A percentile compares a stretch with the other conserved stretches of the same genome.
Conservation (phyloP, 495 filamentous ascomycete species). For the Aspergillus haitiensis region DNA sequence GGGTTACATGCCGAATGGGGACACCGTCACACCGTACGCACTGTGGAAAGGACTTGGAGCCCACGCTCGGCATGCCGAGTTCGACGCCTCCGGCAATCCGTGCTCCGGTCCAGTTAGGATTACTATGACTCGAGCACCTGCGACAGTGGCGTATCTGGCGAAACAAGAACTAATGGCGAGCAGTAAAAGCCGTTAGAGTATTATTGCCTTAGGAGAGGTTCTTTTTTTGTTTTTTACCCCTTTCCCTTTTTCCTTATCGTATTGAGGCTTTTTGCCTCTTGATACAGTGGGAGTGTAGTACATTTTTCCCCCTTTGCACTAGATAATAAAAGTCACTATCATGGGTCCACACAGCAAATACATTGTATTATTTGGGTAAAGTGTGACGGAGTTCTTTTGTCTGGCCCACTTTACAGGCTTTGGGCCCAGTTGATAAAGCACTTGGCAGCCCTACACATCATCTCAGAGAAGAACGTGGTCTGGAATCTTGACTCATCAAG, state of each 20-base stretch:
- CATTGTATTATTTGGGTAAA: neutral
- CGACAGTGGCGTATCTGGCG: neutral
- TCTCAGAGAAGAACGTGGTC: constrained; percentile 12
- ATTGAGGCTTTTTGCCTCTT: neutral
- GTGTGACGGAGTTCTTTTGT: neutral
- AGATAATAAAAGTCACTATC: neutral
- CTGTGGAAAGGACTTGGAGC: neutral
- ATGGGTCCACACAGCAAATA: too few species aligned
- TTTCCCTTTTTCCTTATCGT: neutral
- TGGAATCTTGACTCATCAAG: constrained; percentile 23
- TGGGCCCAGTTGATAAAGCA: constrained; percentile 18
- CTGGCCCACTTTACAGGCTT: constrained; percentile 23
- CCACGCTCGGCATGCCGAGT: constrained; percentile 24
- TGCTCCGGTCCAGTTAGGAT: neutral
- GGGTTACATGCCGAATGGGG: constrained; percentile 20
- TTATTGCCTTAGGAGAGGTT: too few species aligned
- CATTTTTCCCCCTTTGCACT: neutral
- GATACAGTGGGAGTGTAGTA: neutral
- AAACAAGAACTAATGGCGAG: neutral
- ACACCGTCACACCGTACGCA: constrained; percentile 14
- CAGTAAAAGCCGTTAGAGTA: too few species aligned
- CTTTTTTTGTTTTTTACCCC: too few species aligned
- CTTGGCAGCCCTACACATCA: constrained; percentile 20
- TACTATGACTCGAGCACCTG: too few species aligned
- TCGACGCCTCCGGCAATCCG: constrained; percentile 18